Conservation (phyloP, 1,284 basidiomycete species). For the Fomes fomentarius region DNA sequence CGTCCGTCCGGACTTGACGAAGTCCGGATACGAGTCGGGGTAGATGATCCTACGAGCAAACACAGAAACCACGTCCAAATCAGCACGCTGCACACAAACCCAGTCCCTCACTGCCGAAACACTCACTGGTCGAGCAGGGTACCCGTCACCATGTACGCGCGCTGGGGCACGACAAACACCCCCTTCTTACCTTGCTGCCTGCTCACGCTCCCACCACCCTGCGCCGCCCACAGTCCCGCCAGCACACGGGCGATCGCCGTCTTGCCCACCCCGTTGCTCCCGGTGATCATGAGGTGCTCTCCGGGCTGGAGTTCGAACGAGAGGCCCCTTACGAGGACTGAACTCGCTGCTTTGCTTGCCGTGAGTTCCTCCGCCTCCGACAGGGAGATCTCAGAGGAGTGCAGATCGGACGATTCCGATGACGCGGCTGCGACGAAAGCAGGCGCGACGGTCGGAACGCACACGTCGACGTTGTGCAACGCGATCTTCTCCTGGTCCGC, state of each 20-base stretch:
- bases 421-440: slow-evolving; percentile 15
- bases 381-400: background rate
- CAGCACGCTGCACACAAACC: background rate
- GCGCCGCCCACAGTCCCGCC: slow-evolving; percentile 85
- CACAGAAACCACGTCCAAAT: slow-evolving; percentile 2
- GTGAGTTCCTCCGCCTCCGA: slow-evolving; percentile 33
- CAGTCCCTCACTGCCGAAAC: background rate
- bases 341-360: slow-evolving; percentile 34
- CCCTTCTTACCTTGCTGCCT: slow-evolving; percentile 50
- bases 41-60: slow-evolving; percentile 63
- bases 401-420: background rate
- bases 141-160: slow-evolving; percentile 89
- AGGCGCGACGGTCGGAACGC: slow-evolving; percentile 66
- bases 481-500: slow-evolving; percentile 38
- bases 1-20: slow-evolving; percentile 64
- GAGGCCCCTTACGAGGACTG: slow-evolving; percentile 74
- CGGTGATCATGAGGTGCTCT: slow-evolving; percentile 94
- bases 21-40: slow-evolving; percentile 83
- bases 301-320: slow-evolving; percentile 74
- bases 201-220: slow-evolving; percentile 45
- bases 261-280: slow-evolving; percentile 93
- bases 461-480: slow-evolving; percentile 70
- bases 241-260: slow-evolving; percentile 91
- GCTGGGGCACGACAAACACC: slow-evolving; percentile 91
- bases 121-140: slow-evolving; percentile 85